These are phyloP conservation scores for Chytriomyces confervae DNA, from an alignment of 192 early-diverging fungal species.

Conservation along the genomic window DNA sequence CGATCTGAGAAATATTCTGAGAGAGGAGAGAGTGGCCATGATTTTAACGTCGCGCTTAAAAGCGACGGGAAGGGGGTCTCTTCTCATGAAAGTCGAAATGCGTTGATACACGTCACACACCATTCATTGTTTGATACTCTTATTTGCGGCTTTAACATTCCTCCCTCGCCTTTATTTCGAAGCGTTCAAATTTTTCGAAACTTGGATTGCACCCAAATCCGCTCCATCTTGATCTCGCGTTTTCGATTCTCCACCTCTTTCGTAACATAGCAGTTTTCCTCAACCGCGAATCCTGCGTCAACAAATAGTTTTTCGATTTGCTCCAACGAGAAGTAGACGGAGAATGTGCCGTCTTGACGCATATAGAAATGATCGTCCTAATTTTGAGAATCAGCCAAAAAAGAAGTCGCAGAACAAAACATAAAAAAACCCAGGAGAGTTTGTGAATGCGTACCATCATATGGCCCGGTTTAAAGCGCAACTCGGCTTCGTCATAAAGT, in stretches of 20 bases:
- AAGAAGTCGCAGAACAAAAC: background rate
- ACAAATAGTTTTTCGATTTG: conserved; percentile 42
- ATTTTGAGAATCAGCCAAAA: background rate
- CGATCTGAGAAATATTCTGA: too few relatives aligned
- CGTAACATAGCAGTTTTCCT: conserved; percentile 48
- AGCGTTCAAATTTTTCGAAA: conserved; percentile 22
- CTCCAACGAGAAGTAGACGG: conserved; percentile 52
- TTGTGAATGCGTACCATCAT: conserved; percentile 32
- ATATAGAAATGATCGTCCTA: conserved; percentile 50
- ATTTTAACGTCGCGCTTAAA: too few relatives aligned
- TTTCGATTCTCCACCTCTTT: conserved; percentile 58
- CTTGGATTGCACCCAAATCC: conserved; percentile 57
- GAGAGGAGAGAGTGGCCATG: too few relatives aligned
- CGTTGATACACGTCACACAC: too few relatives aligned
- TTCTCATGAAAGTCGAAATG: too few relatives aligned
- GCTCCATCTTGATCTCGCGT: conserved; percentile 52
- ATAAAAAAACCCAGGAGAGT: background rate
- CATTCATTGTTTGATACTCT: too few relatives aligned
- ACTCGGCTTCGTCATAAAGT: conserved; percentile 56
- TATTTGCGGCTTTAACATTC: too few relatives aligned
- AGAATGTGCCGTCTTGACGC: conserved; percentile 58
- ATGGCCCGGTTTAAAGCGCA: conserved; percentile 57
- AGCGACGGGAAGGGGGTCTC: too few relatives aligned
- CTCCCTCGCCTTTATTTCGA: too few relatives aligned
- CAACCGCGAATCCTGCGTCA: conserved; percentile 47